phyloP scores from a whole-genome alignment of 2,329 filamentous ascomycete genomes.

The Clarireedia homoeocarpa region DNA sequence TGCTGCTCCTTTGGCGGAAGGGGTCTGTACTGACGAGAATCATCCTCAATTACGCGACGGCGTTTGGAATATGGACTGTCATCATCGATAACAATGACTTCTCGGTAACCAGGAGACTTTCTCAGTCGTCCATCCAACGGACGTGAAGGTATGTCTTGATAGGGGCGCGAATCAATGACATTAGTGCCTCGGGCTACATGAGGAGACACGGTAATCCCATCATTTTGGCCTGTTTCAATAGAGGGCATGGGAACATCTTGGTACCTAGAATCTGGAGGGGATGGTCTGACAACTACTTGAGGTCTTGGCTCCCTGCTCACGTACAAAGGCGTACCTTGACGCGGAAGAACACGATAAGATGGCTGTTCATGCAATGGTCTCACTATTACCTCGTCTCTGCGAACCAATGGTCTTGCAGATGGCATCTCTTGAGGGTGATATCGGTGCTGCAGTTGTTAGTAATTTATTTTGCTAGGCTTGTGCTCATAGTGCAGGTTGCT shows the following conservation, averaged over 20 bases:
- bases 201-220: conserved; percentile 15
- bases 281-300: conserved; percentile 26
- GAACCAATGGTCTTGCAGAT: conserved; percentile 7
- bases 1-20: conserved; percentile 19
- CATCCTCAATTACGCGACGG: conserved; percentile 25
- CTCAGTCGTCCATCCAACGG: conserved; percentile 15
- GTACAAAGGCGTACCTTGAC: conserved; percentile 14
- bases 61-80: conserved; percentile 25
- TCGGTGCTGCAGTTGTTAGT: conserved; percentile 8
- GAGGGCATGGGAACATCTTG: conserved; percentile 29
- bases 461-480: not conserved
- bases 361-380: conserved; percentile 20
- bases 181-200: conserved; percentile 16
- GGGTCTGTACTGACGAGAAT: conserved; percentile 21
- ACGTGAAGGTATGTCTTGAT: conserved; percentile 17
- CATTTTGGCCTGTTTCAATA: conserved; percentile 25
- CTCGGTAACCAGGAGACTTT: conserved; percentile 19
- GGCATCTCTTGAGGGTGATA: conserved; percentile 16
- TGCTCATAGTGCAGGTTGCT: not conserved
- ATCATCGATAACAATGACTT: conserved; percentile 27
- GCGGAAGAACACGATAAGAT: conserved; percentile 15
- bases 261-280: conserved; percentile 20
- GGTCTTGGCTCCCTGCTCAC: conserved; percentile 16
- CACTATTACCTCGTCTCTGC: conserved; percentile 24
- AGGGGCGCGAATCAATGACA: conserved; percentile 10